Conservation (phyloP, 192 early-diverging fungal species). For the Funneliformis mosseae region DNA sequence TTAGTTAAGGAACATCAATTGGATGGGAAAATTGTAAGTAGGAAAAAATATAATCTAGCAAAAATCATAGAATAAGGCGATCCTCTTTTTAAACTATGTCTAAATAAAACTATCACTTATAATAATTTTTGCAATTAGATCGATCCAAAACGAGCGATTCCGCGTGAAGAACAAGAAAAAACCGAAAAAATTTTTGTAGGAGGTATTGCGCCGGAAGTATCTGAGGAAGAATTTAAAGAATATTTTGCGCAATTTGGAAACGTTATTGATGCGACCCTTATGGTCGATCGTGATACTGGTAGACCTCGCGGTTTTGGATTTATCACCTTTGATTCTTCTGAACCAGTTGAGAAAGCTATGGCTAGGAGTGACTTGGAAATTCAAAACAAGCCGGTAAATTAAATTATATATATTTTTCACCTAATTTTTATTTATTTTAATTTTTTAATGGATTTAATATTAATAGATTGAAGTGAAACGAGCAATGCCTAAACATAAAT, state of each 20-base stretch:
- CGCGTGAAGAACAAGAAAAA: slow-evolving; percentile 74
- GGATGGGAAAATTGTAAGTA: slow-evolving; percentile 78
- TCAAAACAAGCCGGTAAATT: slow-evolving; percentile 67
- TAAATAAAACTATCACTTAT: too few species aligned
- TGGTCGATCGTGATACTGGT: slow-evolving; percentile 85
- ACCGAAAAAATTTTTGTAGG: slow-evolving; percentile 94
- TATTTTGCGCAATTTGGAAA: slow-evolving; percentile 87
- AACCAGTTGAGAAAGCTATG: slow-evolving; percentile 78
- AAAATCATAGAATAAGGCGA: too few species aligned
- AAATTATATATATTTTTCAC: not conserved
- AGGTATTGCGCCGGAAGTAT: slow-evolving; percentile 82
- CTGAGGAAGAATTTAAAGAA: slow-evolving; percentile 80
- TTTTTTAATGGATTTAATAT: not conserved
- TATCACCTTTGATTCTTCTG: slow-evolving; percentile 82
- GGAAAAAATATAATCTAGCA: not conserved
- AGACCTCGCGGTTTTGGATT: slow-evolving; percentile 94
- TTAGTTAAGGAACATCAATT: slow-evolving; percentile 68
- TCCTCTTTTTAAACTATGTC: too few species aligned
- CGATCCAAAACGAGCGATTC: slow-evolving; percentile 73
- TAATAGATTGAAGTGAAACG: slow-evolving; percentile 69
- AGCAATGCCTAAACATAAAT: slow-evolving; percentile 67
- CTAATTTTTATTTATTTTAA: slow-evolving; percentile 8
- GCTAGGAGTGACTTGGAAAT: slow-evolving; percentile 67
- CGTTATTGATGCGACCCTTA: slow-evolving; percentile 82
- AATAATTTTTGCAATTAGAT: slow-evolving; percentile 49